Percentiles rank a stretch among this genome's conserved stretches.
These are phyloP conservation scores for Diutina neorugosa DNA, from an alignment of 1,139 yeast species.

Conservation along the genomic window DNA sequence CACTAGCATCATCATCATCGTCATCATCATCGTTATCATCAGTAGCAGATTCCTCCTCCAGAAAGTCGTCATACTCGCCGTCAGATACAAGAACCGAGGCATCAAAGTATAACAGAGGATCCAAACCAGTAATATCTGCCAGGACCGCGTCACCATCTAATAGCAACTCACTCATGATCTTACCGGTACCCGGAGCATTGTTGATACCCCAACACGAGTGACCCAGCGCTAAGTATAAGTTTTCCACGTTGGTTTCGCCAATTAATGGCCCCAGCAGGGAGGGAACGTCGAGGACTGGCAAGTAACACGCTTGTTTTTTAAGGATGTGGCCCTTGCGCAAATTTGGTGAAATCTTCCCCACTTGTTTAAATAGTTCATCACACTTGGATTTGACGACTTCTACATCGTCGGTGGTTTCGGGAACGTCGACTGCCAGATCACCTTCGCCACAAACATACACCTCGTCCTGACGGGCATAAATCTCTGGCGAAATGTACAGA, in stretches of 20 bases:
- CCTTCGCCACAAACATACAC: conserved; percentile 98
- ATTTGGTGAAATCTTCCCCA: conserved; percentile 63
- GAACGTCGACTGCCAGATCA: conserved; percentile 79
- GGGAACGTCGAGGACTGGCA: conserved; percentile 89
- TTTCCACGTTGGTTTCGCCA: conserved; percentile 82
- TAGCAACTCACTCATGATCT: conserved; percentile 76
- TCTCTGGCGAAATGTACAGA: conserved; percentile 77
- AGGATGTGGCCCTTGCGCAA: conserved; percentile 65
- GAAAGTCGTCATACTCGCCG: conserved; percentile 3
- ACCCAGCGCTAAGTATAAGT: conserved; percentile 75
- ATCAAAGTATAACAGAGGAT: conserved; percentile 79
- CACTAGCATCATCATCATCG: neutral
- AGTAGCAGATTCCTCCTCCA: neutral
- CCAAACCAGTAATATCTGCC: conserved; percentile 71
- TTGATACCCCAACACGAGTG: conserved; percentile 99
- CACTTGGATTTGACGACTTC: conserved; percentile 81
- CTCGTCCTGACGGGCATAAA: conserved; percentile 91
- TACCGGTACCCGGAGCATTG: conserved; percentile 95
- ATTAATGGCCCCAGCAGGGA: conserved; percentile 87
- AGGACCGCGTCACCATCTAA: conserved; percentile 74
- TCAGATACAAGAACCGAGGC: conserved; percentile 33
- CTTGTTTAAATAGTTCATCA: conserved; percentile 75
- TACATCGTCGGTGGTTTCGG: conserved; percentile 90
- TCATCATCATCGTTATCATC: neutral
- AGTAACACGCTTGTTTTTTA: conserved; percentile 87